phyloP scores from a whole-genome alignment of 2,329 filamentous ascomycete genomes.

The Colletotrichum coccodes region DNA sequence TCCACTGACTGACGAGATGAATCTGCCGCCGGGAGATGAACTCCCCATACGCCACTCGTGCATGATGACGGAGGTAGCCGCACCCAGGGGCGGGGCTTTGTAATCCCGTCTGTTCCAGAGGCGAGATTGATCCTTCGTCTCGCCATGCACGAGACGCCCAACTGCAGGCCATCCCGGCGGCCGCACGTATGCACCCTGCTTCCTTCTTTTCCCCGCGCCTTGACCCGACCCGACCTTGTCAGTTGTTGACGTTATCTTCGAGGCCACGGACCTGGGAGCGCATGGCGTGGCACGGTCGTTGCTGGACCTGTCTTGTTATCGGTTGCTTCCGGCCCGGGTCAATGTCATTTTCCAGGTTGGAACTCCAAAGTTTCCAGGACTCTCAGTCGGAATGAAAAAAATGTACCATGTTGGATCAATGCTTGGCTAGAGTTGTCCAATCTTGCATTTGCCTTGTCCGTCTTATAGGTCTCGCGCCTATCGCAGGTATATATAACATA shows the following conservation, averaged over 20 bases:
- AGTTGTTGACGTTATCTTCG: background rate
- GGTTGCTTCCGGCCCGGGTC: background rate
- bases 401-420: background rate
- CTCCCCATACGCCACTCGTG: background rate
- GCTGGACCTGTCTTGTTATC: background rate
- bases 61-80: too few relatives aligned
- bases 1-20: background rate
- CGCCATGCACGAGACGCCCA: background rate
- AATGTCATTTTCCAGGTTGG: background rate
- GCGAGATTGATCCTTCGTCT: background rate
- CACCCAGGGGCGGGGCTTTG: background rate
- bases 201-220: background rate
- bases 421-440: background rate
- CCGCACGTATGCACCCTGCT: background rate
- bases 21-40: background rate
- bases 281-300: slow-evolving; percentile 3
- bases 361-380: too few relatives aligned
- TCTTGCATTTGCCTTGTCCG: background rate
- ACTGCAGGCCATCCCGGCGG: background rate
- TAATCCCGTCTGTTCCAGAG: background rate
- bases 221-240: background rate
- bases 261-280: background rate
- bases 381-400: too few relatives aligned
- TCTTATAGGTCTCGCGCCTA: background rate
- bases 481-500: background rate